phyloP scores from a whole-genome alignment of 192 early-diverging fungal genomes.

The Rhizoclosmatium globosum region DNA sequence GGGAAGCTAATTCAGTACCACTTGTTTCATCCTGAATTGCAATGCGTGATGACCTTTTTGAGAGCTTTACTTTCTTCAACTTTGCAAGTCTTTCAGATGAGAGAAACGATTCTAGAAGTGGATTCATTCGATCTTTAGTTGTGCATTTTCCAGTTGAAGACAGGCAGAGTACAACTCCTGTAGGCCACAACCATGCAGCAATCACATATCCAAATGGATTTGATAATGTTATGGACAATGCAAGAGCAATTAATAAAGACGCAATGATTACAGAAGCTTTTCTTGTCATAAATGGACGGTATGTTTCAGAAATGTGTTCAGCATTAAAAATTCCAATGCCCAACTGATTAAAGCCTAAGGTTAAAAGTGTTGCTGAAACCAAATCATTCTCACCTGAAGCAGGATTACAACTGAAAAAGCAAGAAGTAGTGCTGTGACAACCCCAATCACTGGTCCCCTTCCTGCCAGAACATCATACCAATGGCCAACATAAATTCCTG shows the following conservation, averaged over 20 bases:
- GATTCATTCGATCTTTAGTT: background rate
- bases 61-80: background rate
- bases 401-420: conserved; percentile 24
- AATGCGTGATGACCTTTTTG: background rate
- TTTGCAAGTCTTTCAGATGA: background rate
- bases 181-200: conserved; percentile 7
- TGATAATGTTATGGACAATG: background rate
- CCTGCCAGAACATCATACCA: conserved; percentile 29
- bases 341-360: background rate
- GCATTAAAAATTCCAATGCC: conserved; percentile 24
- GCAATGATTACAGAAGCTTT: conserved; percentile 14
- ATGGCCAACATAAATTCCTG: background rate
- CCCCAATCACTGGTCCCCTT: conserved; percentile 5
- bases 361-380: background rate
- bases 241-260: background rate
- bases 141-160: conserved; percentile 26
- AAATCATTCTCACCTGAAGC: conserved; percentile 12
- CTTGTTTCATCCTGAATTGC: background rate
- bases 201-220: conserved; percentile 20
- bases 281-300: conserved; percentile 4
- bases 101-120: conserved; percentile 18
- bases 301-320: conserved; percentile 3
- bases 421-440: background rate
- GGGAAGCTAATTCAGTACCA: background rate
- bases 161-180: background rate